Evolutionary conservation across 163 green algal species (phyloP), one percentile per base, ranked within the genome.

Genomic region (Scenedesmus sp.): DNA sequence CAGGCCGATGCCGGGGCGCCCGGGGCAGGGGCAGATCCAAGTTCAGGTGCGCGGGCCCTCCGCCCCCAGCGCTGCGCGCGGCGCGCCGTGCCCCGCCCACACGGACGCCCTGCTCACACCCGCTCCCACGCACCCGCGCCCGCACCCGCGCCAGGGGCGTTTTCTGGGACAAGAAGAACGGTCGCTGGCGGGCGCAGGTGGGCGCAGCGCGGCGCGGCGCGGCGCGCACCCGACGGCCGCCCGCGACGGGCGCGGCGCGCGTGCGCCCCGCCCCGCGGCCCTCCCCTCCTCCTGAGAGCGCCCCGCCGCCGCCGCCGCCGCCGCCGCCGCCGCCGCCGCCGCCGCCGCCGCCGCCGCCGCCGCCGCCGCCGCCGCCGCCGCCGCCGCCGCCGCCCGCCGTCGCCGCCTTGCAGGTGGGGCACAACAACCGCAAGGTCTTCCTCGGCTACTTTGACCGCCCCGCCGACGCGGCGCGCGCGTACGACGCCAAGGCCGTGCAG

Each of bases 121-220:
- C 39, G 39, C 39, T 10, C 39, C 7, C 39, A 6, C 39, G 39
- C 39, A 6, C 7, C 39, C 39, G 39, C 39, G 6, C 7, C 39
- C 39, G 39, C 39, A 15, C 7, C 39, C 39, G 39, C 39, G 10
- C 10, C 73, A 81, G 73, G 73, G 73, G 73, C 42, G 73, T 81
- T n/a, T 81, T 81, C 24, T 81, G 73, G 73, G 73, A 81, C 60
- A 39, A 33, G 5, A 81, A 81, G 48, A 81, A 81, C 73, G 54
- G 15, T 24, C 60, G 73, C 33, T 81, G 62, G 62, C 60, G 73
- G 17, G 73, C 73, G 33, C 72, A 75, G 48, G 60, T 64, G 28
- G 2, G 56, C 2, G 10, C 7, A n/a, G 50, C n/a, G n/a, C n/a
- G n/a, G n/a, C n/a, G 50, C 50, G 24, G 50, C 50, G 10, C 13